phyloP scores from a whole-genome alignment of 441 rosid genomes.

The Oxalis stricta region DNA sequence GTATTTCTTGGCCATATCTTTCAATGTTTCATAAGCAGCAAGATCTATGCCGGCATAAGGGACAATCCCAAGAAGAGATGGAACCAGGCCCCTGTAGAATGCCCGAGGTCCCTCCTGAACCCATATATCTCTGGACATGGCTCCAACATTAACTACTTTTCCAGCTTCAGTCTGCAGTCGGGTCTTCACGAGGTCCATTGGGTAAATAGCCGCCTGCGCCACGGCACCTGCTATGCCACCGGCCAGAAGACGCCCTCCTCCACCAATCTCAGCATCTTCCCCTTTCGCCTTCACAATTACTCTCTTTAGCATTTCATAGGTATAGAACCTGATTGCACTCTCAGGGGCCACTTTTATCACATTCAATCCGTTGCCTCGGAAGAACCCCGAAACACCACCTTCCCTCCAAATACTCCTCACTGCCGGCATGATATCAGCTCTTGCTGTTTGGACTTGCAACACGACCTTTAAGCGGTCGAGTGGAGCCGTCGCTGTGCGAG shows the following conservation, averaged over 20 bases:
- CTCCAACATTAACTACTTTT: conserved; percentile 26
- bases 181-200: conserved; percentile 57
- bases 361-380: conserved; percentile 49
- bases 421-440: conserved; percentile 33
- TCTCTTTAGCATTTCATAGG: conserved; percentile 38
- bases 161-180: conserved; percentile 44
- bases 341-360: conserved; percentile 57
- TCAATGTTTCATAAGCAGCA: conserved; percentile 46
- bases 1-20: conserved; percentile 43
- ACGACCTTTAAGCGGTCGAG: conserved; percentile 50
- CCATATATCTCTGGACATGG: conserved; percentile 37
- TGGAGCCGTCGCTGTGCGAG: conserved; percentile 55
- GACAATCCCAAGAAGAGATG: conserved; percentile 53
- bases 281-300: conserved; percentile 25
- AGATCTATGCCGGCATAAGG: conserved; percentile 64
- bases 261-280: conserved; percentile 25
- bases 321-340: conserved; percentile 49
- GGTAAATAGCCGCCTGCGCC: conserved; percentile 50
- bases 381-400: conserved; percentile 32
- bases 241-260: conserved; percentile 32
- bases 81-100: conserved; percentile 51
- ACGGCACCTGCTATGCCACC: conserved; percentile 65
- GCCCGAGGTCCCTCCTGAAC: conserved; percentile 52
- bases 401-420: conserved; percentile 36
- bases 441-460: conserved; percentile 44